These are phyloP conservation scores for Silene conica DNA, from an alignment of 148 eudicot genomes.

Conservation along the genomic window DNA sequence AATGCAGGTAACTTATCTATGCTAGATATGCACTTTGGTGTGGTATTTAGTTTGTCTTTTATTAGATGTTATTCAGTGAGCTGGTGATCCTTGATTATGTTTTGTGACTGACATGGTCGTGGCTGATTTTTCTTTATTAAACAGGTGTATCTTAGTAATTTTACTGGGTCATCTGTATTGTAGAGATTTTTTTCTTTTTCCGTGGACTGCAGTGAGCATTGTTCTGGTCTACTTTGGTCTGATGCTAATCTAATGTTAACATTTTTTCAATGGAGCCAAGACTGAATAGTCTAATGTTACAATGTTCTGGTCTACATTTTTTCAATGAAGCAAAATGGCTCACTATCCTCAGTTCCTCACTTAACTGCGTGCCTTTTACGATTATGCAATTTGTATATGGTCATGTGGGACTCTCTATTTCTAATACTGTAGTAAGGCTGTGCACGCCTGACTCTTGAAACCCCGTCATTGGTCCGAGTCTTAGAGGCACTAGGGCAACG, in stretches of 20 bases:
- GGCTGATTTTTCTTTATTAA: neutral
- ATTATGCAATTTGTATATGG: no score
- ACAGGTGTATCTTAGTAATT: neutral
- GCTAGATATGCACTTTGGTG: neutral
- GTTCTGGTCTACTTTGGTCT: neutral
- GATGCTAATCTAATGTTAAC: neutral
- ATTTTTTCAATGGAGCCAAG: neutral
- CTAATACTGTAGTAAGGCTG: no score
- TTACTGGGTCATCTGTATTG: neutral
- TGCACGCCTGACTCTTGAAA: no score
- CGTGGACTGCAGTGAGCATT: neutral
- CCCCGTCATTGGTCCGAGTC: no score
- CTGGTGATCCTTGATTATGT: neutral
- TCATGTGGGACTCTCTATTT: neutral
- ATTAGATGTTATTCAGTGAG: neutral
- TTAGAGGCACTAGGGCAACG: no score
- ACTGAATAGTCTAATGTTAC: neutral
- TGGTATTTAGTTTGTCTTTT: neutral
- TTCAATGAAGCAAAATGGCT: neutral
- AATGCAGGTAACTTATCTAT: slow-evolving; percentile 53
- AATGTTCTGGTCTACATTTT: no score
- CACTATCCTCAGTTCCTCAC: neutral
- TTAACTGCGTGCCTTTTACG: neutral
- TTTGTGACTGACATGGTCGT: neutral
- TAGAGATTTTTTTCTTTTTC: neutral